These are phyloP conservation scores for Candida boidinii DNA, from an alignment of 805 yeast species.

Conservation along the genomic window DNA sequence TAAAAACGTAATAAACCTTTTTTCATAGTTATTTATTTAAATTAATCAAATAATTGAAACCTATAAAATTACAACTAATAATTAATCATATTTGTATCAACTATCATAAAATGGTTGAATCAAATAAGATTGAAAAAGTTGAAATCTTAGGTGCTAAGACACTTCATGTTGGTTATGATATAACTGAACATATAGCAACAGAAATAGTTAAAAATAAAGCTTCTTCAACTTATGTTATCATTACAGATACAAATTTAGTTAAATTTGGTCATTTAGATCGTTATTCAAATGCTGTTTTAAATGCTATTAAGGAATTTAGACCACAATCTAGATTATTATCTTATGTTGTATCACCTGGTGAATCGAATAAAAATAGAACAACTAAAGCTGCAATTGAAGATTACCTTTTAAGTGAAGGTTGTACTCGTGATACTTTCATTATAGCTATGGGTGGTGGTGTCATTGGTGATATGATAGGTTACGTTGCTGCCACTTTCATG, in stretches of 20 bases:
- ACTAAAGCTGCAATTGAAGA: conserved; percentile 94
- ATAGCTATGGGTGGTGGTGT: conserved; percentile 98
- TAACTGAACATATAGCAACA: conserved; percentile 63
- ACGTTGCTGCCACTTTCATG: conserved; percentile 99
- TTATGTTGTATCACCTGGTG: conserved; percentile 86
- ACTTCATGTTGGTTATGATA: conserved; percentile 85
- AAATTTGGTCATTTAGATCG: conserved; percentile 52
- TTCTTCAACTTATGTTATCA: conserved; percentile 87
- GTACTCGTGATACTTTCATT: conserved; percentile 93
- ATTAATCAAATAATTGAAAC: too few relatives aligned
- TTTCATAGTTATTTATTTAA: too few relatives aligned
- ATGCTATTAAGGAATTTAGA: conserved; percentile 25
- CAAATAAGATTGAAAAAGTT: conserved; percentile 37
- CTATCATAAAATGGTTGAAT: conserved; percentile 15
- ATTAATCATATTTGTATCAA: too few relatives aligned
- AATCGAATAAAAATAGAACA: conserved; percentile 75
- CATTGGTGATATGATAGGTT: conserved; percentile 98
- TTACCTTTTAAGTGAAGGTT: conserved; percentile 68
- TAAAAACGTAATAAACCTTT: too few relatives aligned
- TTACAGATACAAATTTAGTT: conserved; percentile 78
- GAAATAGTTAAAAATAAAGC: conserved; percentile 54
- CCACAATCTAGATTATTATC: conserved; percentile 60
- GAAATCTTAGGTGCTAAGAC: conserved; percentile 73
- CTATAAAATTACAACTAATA: too few relatives aligned
- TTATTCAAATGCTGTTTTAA: conserved; percentile 34